Base-by-base conservation (phyloP, 495 filamentous ascomycete genomes). In the Aspergillus affinis region DNA sequence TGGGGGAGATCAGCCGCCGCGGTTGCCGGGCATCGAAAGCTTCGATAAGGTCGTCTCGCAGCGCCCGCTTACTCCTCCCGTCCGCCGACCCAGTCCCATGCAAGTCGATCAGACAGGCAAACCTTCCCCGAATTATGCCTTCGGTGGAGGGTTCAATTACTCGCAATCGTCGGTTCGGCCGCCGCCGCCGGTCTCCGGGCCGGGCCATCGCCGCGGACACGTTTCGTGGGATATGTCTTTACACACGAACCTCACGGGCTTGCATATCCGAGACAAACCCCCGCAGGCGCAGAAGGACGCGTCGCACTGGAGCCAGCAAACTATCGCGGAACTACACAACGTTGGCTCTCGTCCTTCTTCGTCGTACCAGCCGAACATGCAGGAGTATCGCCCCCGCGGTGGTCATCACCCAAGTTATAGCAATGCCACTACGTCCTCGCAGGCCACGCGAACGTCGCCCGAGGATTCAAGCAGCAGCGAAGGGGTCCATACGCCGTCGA, bases 11-110 rank as follows among this genome's bases (percentile, higher is more conserved):
- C 82, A 84, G 64, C 70, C 75, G 29, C 75, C 88, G 19, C 85
- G 90, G 27, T 75, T 97, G 23, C 92, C 92, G 0, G 92, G 92
- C 8, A 97, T 97, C 62, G 91, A 94, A 67, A 93, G 90, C 41
- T 96, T 96, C 61, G 91, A 93, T 68, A 86, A 88, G 51, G 79
- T 88, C 6, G 66, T 79, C 26, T 72, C 72, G 5, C 84, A 81
- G 30, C 82, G 84, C 45, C 82, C 86, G 7, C 66, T 80, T 41
- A 81, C 89, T 3, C 88, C 91, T 6, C 82, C 86, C 3, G 78
- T 82, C 9, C 84, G 86, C 29, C 78, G 82, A 55, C 73, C 82
- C 0, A 89, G 86, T 55, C 88, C 89, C 1, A 90, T 90, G 88
- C 79, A 86, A 64, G 72, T 89, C 46, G 88, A 90, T 61, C 78